Evolutionary conservation across 805 yeast genomes (phyloP).

Genomic region (Spathaspora passalidarum): DNA sequence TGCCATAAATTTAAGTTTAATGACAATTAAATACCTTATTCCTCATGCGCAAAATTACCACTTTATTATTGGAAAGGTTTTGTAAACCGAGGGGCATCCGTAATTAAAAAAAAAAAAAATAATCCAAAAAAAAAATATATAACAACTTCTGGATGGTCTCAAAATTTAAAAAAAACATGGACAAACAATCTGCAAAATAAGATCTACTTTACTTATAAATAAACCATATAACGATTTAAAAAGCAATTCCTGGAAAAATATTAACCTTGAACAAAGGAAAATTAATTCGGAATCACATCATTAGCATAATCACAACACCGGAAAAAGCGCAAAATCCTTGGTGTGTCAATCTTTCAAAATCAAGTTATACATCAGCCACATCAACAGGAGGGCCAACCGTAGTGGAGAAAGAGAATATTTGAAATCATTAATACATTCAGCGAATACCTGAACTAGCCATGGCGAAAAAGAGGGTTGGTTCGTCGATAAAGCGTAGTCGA

Average conservation of each 20-base stretch:
- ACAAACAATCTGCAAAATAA: background rate
- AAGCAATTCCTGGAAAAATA: background rate
- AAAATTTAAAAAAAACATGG: background rate
- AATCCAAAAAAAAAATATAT: background rate
- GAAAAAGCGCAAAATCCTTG: too few species aligned
- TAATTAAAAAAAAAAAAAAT: background rate
- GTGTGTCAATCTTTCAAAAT: too few species aligned
- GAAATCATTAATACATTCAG: background rate
- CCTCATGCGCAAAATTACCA: background rate
- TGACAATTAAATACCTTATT: background rate
- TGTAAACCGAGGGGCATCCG: background rate
- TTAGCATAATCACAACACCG: too few species aligned
- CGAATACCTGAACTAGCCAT: conserved; percentile 9
- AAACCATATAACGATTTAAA: too few species aligned
- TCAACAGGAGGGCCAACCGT: too few species aligned
- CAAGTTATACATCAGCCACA: too few species aligned
- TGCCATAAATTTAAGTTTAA: background rate
- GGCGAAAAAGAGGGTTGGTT: conserved; percentile 23
- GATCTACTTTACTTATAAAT: too few species aligned
- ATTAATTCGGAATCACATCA: too few species aligned
- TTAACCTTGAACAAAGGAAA: background rate
- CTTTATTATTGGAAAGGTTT: background rate
- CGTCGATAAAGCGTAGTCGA: conserved; percentile 29
- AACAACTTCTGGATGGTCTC: background rate
- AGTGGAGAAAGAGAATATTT: background rate